Base-by-base conservation (phyloP, 306 rosid genomes). In the Trifolium dubium region DNA sequence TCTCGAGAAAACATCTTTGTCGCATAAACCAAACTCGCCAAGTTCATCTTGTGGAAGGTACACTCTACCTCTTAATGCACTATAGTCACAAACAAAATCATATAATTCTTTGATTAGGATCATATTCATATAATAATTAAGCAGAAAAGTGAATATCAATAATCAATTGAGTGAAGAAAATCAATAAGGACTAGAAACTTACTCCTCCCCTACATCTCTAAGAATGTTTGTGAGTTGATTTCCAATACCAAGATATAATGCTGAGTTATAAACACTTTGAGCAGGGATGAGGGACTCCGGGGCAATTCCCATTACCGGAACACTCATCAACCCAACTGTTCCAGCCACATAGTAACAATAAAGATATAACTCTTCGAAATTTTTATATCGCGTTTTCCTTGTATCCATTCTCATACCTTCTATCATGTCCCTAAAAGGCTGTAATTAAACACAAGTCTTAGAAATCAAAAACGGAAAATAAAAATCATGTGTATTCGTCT, bases 11-110 rank as follows among this genome's bases (percentile, higher is more conserved):
- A 93, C 73, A 67, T 91, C 96, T 3, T 76, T 54, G 29, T 91
- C 89, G 10, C 86, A 68, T 66, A 91, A 78, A 1, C 92, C 98
- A 56, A 89, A 93, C 19, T 89, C 91, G 5, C 83, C 89, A 17
- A 93, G 93, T 89, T 93, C 98, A 46, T 93, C 97, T 85, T 93
- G 92, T 34, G 98, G 98, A 76, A 91, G 92, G 79, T 93, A 91
- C 17, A 91, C 88, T 82, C 96, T 86, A 30, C 97, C 98, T 86
- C 98, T 89, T 30, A 77, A 80, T 46, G 96, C 92, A 85, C 98
- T 91, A 69, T 5, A 71, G 11, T 37, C 19, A 50, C 19, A 50
- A 59, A 58, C 66, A 44, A 4, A 2, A 75, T 6, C 41, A 17
- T 55, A 50, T 2, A 35, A 28, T 1, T n/a, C 23, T 59, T 53